A percentile compares a stretch with the other conserved stretches of the same genome.
Evolutionary conservation across 2,329 filamentous ascomycete genomes (phyloP).

Genomic region (Periglandula ipomoeae): DNA sequence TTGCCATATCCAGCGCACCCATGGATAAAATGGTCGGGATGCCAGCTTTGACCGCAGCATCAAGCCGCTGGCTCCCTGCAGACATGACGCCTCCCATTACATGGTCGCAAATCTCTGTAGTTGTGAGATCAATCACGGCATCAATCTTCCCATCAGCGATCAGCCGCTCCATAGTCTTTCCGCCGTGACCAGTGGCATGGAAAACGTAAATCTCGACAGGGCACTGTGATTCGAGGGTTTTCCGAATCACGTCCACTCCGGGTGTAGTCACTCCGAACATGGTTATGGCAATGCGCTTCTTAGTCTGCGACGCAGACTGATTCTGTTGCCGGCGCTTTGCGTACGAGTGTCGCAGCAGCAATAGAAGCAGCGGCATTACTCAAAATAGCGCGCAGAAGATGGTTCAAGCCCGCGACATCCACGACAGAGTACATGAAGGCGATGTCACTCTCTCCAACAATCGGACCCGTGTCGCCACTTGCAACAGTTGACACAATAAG

Average conservation of each 20-base stretch:
- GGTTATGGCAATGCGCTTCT: conserved; percentile 51
- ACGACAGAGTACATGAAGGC: conserved; percentile 64
- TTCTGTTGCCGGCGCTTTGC: conserved; percentile 7
- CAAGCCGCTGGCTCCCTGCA: conserved; percentile 47
- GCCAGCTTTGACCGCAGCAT: conserved; percentile 44
- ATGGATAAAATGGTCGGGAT: conserved; percentile 45
- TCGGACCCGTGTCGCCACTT: conserved; percentile 53
- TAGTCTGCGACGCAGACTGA: conserved; percentile 11
- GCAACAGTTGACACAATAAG: conserved; percentile 62
- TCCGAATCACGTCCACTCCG: conserved; percentile 46
- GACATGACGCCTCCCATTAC: conserved; percentile 54
- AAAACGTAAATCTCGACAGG: conserved; percentile 54
- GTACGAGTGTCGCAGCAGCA: conserved; percentile 46
- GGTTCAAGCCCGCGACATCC: conserved; percentile 58
- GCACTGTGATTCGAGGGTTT: conserved; percentile 35
- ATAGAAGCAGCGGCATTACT: conserved; percentile 55
- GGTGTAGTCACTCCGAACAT: conserved; percentile 72
- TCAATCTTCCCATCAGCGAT: conserved; percentile 49
- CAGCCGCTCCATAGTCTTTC: conserved; percentile 59
- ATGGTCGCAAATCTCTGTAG: conserved; percentile 58
- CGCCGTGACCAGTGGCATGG: conserved; percentile 61
- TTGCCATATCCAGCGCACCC: conserved; percentile 51
- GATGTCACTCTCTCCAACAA: conserved; percentile 61
- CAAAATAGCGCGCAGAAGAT: conserved; percentile 47
- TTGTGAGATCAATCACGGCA: conserved; percentile 62